phyloP scores from a whole-genome alignment of 2,329 filamentous ascomycete species.

The Kalmusia sp. region DNA sequence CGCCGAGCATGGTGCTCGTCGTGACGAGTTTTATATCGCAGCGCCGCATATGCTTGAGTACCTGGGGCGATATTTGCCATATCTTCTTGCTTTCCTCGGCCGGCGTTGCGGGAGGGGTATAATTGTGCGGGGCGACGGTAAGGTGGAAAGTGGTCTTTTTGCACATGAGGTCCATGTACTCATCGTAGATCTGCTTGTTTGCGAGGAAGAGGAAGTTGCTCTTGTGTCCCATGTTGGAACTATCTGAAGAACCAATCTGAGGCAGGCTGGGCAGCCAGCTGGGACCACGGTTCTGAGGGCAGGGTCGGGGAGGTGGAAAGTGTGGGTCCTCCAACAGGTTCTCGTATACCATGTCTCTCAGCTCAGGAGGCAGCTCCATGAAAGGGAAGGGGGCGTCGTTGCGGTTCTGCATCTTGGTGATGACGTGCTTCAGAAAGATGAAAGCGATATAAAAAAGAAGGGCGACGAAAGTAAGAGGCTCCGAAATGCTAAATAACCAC shows the following conservation, averaged over 20 bases:
- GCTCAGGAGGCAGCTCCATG: conserved; percentile 37
- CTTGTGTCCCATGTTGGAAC: conserved; percentile 4
- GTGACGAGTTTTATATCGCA: conserved; percentile 40
- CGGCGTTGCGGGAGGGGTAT: conserved; percentile 16
- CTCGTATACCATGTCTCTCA: conserved; percentile 42
- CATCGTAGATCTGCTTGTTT: conserved; percentile 41
- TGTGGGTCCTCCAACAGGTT: conserved; percentile 38
- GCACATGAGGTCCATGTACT: conserved; percentile 44
- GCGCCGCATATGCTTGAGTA: conserved; percentile 30
- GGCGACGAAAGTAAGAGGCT: conserved; percentile 13
- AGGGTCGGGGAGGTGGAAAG: conserved; percentile 31
- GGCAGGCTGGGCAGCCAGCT: conserved; percentile 19
- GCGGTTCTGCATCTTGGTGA: conserved; percentile 29
- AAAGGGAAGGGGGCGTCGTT: conserved; percentile 34
- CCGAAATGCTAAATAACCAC: neutral
- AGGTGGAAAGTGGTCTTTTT: conserved; percentile 40
- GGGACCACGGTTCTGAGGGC: conserved; percentile 13
- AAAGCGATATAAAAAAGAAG: conserved; percentile 15
- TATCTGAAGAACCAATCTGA: neutral
- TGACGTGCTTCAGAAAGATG: conserved; percentile 15
- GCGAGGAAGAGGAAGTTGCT: conserved; percentile 39
- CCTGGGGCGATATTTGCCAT: conserved; percentile 36
- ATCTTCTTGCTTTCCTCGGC: conserved; percentile 18
- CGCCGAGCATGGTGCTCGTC: conserved; percentile 45
- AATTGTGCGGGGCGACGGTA: conserved; percentile 40